Conservation (phyloP, 306 rosid genomes). For the Trifolium fragiferum region DNA sequence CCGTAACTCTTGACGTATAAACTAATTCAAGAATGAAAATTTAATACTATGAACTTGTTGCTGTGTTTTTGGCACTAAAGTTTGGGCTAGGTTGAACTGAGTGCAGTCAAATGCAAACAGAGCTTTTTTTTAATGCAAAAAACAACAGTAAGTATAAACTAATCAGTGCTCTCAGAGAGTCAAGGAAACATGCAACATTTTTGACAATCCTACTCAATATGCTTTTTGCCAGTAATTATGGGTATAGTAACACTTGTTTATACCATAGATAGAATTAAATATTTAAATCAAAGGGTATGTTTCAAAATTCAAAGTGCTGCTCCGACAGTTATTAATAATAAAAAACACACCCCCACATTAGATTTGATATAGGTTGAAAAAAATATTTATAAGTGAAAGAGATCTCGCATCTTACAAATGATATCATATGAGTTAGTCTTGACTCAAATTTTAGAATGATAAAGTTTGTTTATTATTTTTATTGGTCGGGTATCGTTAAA, state of each 20-base stretch:
- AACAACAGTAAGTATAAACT: neutral
- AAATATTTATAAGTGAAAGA: no score
- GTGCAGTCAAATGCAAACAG: neutral
- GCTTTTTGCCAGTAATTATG: neutral
- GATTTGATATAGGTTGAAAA: no score
- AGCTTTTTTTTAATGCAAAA: no score
- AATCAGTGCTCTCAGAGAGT: neutral
- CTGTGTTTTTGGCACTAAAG: neutral
- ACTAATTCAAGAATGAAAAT: neutral
- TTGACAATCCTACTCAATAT: slow-evolving; percentile 13
- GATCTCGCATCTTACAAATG: no score
- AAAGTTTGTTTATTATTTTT: no score
- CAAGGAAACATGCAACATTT: neutral
- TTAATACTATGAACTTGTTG: neutral
- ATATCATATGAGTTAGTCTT: no score
- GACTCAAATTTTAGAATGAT: no score
- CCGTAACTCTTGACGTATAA: no score
- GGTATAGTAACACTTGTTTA: neutral
- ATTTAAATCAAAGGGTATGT: neutral
- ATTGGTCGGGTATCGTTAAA: no score
- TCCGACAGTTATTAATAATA: neutral
- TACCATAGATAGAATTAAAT: neutral
- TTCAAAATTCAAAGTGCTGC: neutral
- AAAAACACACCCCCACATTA: no score
- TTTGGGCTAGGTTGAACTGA: neutral